Conservation (phyloP, 1,284 basidiomycete genomes). For the Pholiota adiposa region DNA sequence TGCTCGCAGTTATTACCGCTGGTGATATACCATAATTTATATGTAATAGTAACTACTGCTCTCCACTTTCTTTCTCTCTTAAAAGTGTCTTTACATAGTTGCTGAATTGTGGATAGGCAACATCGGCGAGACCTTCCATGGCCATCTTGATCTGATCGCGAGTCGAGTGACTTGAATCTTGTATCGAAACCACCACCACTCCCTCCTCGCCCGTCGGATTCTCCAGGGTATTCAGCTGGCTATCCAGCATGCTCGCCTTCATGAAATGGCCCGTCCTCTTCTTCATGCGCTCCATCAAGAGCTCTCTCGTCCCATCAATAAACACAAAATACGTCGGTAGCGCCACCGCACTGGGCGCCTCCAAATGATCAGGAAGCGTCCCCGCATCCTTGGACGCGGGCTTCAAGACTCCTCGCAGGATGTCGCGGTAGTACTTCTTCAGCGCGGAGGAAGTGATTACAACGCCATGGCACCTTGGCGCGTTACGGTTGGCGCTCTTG, state of each 20-base stretch:
- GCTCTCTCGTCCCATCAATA: constrained; percentile 70
- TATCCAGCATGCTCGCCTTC: constrained; percentile 87
- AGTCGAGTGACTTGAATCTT: constrained; percentile 40
- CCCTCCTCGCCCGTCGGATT: constrained; percentile 72
- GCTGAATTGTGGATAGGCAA: constrained; percentile 8
- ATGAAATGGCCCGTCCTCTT: constrained; percentile 85
- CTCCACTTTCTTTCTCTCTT: background rate
- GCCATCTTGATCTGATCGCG: constrained; percentile 60
- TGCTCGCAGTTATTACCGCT: too few relatives aligned
- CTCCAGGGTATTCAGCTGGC: constrained; percentile 83
- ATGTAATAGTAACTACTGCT: too few relatives aligned
- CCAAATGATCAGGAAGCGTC: constrained; percentile 31
- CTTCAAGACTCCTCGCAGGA: constrained; percentile 64
- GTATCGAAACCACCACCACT: constrained; percentile 69
- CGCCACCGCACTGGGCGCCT: constrained; percentile 26
- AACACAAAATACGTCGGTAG: constrained; percentile 83
- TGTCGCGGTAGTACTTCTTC: constrained; percentile 80
- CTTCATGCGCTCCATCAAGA: constrained; percentile 74
- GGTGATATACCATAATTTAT: too few relatives aligned
- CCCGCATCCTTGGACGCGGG: constrained; percentile 30
- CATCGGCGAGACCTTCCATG: constrained; percentile 35
- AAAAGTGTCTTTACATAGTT: background rate
- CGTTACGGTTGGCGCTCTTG: constrained; percentile 16
- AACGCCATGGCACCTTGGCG: constrained; percentile 45
- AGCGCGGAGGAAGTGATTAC: constrained; percentile 90